Evolutionary conservation across 129 eudicot genomes (phyloP), one percentile per base, ranked within the genome.

Genomic region (Heracleum sosnowskyi): DNA sequence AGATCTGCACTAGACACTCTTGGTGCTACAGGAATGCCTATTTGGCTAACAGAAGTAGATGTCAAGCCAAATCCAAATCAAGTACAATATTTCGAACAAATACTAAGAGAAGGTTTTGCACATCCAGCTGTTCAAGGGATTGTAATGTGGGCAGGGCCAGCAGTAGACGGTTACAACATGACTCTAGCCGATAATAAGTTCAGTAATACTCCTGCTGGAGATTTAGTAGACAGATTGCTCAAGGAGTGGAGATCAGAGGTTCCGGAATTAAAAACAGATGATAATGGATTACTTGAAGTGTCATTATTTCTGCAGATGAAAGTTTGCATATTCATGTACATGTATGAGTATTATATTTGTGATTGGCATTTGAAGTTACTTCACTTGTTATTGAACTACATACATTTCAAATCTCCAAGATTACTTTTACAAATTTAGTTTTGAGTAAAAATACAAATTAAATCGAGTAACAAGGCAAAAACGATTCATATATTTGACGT

Each of bases 61-160:
- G 90, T 91, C 22, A 31, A 20, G 3, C 2, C 74, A 28, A 83
- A 84, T 41, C 83, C 82, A 0, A 77, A 90, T 57, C 93, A 88
- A 90, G 96, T 82, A 76, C 28, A 28, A 36, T 62, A 69, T 69
- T 76, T 93, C 77, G 90, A 88, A 26, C 84, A 87, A 62, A 79
- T 89, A 24, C 39, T 93, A 28, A 80, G 85, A 75, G 98, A 93
- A 75, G 84, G 86, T 4, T 87, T 81, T 68, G 78, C 91, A 3
- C 96, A 93, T 74, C 87, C 87, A 49, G 83, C 88, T 0, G 87
- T 93, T 7, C 34, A 79, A 40, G 97, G 97, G n/a, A 89, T 93
- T 8, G 70, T 91, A 24, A 1, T 93, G 31, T 93, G 98, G 98
- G 72, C 90, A 22, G 88, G 90, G 5, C 88, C 88, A 84, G 40